These are phyloP conservation scores for Heterobasidion occidentale DNA, from an alignment of 1,284 basidiomycete genomes.

Conservation along the genomic window DNA sequence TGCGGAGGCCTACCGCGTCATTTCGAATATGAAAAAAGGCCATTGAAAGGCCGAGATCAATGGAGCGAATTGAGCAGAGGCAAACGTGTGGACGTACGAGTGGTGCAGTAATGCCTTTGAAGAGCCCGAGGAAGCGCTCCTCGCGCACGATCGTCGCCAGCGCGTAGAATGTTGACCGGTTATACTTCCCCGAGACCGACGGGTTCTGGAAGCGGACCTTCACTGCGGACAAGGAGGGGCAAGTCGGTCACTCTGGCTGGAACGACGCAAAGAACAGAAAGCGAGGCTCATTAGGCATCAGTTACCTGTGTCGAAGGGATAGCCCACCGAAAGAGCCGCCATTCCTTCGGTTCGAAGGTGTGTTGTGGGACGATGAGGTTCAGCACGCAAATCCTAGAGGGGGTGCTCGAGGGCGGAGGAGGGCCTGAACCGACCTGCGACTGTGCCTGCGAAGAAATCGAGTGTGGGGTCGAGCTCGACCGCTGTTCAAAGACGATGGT, in stretches of 20 bases:
- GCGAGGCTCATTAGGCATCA: neutral
- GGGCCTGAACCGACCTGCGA: slow-evolving; percentile 37
- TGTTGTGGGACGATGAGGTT: neutral
- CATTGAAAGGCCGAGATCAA: no score
- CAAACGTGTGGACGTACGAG: slow-evolving; percentile 35
- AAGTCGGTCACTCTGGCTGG: slow-evolving; percentile 1
- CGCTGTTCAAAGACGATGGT: slow-evolving; percentile 1
- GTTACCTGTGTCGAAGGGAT: slow-evolving; percentile 69
- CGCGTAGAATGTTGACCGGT: slow-evolving; percentile 48
- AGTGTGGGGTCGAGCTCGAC: slow-evolving; percentile 38
- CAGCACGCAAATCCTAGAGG: neutral
- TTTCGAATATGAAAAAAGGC: neutral
- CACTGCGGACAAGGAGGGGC: slow-evolving; percentile 29
- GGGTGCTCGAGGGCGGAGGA: neutral
- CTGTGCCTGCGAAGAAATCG: slow-evolving; percentile 69
- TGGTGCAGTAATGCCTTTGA: slow-evolving; percentile 66
- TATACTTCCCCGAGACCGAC: slow-evolving; percentile 41
- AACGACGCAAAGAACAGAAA: neutral
- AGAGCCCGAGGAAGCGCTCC: slow-evolving; percentile 59
- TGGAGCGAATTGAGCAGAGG: no score
- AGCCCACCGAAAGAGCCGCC: slow-evolving; percentile 55
- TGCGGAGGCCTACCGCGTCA: slow-evolving; percentile 42
- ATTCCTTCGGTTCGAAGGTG: slow-evolving; percentile 35
- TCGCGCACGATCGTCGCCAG: slow-evolving; percentile 58
- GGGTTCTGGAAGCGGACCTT: slow-evolving; percentile 73